Conservation (phyloP, 768 basidiomycete species). For the Polyporus arcularius region DNA sequence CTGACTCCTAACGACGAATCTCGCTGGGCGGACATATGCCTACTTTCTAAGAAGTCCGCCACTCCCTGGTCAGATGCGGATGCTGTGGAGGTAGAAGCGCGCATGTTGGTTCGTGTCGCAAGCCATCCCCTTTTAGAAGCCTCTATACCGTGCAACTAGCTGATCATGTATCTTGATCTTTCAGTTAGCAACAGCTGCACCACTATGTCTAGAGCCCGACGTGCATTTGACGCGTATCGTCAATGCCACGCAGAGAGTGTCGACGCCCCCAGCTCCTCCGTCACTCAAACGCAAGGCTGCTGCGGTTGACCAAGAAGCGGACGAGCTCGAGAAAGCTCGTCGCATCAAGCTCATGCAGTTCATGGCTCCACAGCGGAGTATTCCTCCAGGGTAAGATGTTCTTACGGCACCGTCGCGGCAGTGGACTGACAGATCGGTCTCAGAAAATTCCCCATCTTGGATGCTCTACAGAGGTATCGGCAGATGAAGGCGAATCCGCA, state of each 20-base stretch:
- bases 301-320: conserved; percentile 70
- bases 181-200: conserved; percentile 73
- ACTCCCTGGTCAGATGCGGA: conserved; percentile 70
- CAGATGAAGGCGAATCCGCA: conserved; percentile 12
- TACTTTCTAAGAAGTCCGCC: conserved; percentile 59
- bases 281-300: conserved; percentile 79
- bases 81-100: conserved; percentile 72
- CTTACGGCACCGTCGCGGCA: neutral
- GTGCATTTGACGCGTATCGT: conserved; percentile 74
- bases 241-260: conserved; percentile 72
- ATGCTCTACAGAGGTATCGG: conserved; percentile 36
- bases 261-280: conserved; percentile 69
- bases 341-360: conserved; percentile 76
- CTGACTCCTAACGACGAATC: conserved; percentile 79
- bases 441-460: conserved; percentile 59
- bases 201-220: conserved; percentile 80
- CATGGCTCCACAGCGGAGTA: conserved; percentile 60
- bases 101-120: conserved; percentile 57
- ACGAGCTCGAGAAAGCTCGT: conserved; percentile 73
- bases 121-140: neutral
- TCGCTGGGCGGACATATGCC: conserved; percentile 77
- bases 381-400: conserved; percentile 47
- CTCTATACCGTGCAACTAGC: neutral
- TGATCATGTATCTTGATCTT: conserved; percentile 5
- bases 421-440: neutral